Percentiles rank a stretch among this genome's conserved stretches.
These are phyloP conservation scores for Aspergillus ruber DNA, from an alignment of 2,329 filamentous ascomycete species.

Conservation along the genomic window DNA sequence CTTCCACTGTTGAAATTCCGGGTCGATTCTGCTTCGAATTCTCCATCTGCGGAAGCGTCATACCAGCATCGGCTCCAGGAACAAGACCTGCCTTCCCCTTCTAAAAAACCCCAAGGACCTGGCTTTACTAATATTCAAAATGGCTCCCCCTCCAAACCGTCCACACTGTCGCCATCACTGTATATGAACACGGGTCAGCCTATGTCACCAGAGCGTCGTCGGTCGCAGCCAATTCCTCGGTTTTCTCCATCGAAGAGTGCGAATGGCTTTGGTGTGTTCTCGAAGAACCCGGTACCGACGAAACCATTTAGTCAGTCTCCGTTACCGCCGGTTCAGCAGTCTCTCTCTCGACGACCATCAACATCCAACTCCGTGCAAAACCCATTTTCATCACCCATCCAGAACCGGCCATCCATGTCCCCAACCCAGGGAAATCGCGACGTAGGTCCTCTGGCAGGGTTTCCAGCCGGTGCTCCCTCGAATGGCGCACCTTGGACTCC, in stretches of 20 bases:
- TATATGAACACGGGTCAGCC: conserved; percentile 10
- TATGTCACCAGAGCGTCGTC: conserved; percentile 25
- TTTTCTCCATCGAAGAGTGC: conserved; percentile 28
- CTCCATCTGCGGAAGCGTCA: not conserved
- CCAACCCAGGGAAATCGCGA: conserved; percentile 46
- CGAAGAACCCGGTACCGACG: conserved; percentile 18
- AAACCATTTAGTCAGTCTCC: conserved; percentile 22
- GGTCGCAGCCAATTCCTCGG: conserved; percentile 18
- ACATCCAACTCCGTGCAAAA: conserved; percentile 36
- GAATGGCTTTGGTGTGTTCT: conserved; percentile 22
- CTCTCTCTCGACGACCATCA: conserved; percentile 28
- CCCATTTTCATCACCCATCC: conserved; percentile 34
- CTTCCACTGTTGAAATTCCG: conserved; percentile 56
- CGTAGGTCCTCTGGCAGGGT: conserved; percentile 40
- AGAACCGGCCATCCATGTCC: conserved; percentile 43
- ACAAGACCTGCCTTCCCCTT: conserved; percentile 15
- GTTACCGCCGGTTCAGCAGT: conserved; percentile 21
- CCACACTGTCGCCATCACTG: conserved; percentile 8
- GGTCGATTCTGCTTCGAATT: conserved; percentile 32
- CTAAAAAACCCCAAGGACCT: conserved; percentile 17
- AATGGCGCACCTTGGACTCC: conserved; percentile 29
- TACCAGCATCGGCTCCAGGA: conserved; percentile 1
- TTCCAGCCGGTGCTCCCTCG: conserved; percentile 27
- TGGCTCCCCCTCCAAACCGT: conserved; percentile 15
- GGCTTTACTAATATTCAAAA: conserved; percentile 13